A percentile compares a stretch with the other conserved stretches of the same genome.
These are phyloP conservation scores for Acacia concinna DNA, from an alignment of 331 rosid genomes.

Conservation along the genomic window DNA sequence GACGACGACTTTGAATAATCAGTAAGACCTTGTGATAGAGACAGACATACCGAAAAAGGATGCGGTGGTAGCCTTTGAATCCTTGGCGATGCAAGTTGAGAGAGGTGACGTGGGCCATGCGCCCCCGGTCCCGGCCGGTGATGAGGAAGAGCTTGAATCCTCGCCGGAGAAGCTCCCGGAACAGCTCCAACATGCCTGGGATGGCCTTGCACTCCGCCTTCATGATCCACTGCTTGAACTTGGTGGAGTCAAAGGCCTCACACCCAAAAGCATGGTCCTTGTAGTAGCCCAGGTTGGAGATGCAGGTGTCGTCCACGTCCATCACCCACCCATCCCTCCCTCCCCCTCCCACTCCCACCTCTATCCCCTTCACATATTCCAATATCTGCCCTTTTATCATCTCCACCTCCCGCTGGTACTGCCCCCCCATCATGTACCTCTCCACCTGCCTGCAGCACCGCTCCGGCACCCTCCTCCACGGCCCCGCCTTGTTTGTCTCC, in stretches of 20 bases:
- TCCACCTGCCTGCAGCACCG: conserved; percentile 45
- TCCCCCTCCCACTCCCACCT: conserved; percentile 36
- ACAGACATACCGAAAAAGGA: conserved; percentile 64
- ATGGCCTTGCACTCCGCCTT: conserved; percentile 60
- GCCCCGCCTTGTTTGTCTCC: conserved; percentile 60
- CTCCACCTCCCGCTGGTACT: conserved; percentile 53
- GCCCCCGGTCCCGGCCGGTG: conserved; percentile 67
- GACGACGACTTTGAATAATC: neutral
- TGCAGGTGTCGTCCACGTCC: conserved; percentile 88
- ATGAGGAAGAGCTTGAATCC: conserved; percentile 71
- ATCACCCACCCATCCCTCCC: conserved; percentile 71
- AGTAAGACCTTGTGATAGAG: neutral
- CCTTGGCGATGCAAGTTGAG: conserved; percentile 67
- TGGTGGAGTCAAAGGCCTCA: conserved; percentile 64
- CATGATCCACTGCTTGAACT: conserved; percentile 71
- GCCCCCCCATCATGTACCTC: conserved; percentile 64
- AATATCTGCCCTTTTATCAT: conserved; percentile 41
- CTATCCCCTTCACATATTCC: conserved; percentile 35
- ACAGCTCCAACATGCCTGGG: conserved; percentile 36
- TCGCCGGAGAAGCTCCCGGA: conserved; percentile 33
- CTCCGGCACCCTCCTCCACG: conserved; percentile 68
- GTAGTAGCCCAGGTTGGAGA: conserved; percentile 71
- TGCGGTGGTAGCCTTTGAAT: conserved; percentile 62
- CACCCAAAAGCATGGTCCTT: conserved; percentile 60
- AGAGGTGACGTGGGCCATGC: conserved; percentile 48